Evolutionary conservation across 306 rosid species (phyloP).

Genomic region (Trifolium subterraneum): DNA sequence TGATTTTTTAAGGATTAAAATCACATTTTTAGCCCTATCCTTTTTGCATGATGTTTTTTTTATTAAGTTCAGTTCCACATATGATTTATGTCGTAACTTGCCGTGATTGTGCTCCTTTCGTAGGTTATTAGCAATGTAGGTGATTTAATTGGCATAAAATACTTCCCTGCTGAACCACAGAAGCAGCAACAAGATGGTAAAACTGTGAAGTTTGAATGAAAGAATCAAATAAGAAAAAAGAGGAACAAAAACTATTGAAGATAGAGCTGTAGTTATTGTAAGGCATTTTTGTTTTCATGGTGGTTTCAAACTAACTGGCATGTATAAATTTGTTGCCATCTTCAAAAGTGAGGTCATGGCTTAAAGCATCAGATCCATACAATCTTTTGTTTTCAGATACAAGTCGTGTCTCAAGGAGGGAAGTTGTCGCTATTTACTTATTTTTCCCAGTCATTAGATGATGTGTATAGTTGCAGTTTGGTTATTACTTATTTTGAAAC

Average conservation of each 20-base stretch:
- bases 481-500: slow-evolving; percentile 34
- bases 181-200: slow-evolving; percentile 53
- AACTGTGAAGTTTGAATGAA: slow-evolving; percentile 41
- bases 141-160: slow-evolving; percentile 82
- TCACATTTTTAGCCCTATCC: neutral
- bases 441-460: slow-evolving; percentile 23
- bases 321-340: slow-evolving; percentile 39
- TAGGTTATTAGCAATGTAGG: slow-evolving; percentile 85
- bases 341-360: slow-evolving; percentile 29
- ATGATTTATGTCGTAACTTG: neutral
- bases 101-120: slow-evolving; percentile 28
- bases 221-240: slow-evolving; percentile 1
- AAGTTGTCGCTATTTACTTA: slow-evolving; percentile 15
- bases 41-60: slow-evolving; percentile 12
- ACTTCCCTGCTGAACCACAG: slow-evolving; percentile 79
- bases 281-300: slow-evolving; percentile 30
- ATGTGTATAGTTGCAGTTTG: slow-evolving; percentile 44
- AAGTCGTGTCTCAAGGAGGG: slow-evolving; percentile 29
- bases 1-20: too few species aligned
- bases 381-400: slow-evolving; percentile 25
- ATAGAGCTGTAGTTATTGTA: slow-evolving; percentile 6
- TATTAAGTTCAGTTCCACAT: neutral
- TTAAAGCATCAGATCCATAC: slow-evolving; percentile 35
- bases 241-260: slow-evolving; percentile 27
- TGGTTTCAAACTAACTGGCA: slow-evolving; percentile 33